Percentiles rank a stretch among this genome's conserved stretches.
These are phyloP conservation scores for Kwoniella dendrophila DNA, from an alignment of 768 basidiomycete genomes.

Conservation along the genomic window DNA sequence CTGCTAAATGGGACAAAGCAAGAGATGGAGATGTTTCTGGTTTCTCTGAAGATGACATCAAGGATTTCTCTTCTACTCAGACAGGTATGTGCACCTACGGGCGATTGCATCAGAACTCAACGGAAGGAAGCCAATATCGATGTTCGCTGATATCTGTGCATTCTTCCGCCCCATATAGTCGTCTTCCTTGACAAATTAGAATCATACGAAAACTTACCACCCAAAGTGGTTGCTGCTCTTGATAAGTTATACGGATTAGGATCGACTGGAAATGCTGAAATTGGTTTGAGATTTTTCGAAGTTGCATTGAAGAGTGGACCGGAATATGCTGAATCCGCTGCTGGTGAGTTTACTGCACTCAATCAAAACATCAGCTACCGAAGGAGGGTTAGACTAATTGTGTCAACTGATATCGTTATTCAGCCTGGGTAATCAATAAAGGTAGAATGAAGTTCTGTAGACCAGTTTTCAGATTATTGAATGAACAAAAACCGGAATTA, in stretches of 20 bases:
- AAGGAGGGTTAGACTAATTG: not conserved
- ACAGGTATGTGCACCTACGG: slow-evolving; percentile 62
- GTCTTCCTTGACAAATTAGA: slow-evolving; percentile 82
- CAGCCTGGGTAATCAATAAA: slow-evolving; percentile 53
- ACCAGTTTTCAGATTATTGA: slow-evolving; percentile 53
- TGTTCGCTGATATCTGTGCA: not conserved
- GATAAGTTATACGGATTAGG: slow-evolving; percentile 62
- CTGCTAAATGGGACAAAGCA: slow-evolving; percentile 71
- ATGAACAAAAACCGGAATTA: slow-evolving; percentile 51
- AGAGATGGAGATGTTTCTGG: slow-evolving; percentile 60
- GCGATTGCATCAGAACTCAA: not conserved
- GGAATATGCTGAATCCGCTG: slow-evolving; percentile 53
- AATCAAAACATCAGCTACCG: not conserved
- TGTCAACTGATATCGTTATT: not conserved
- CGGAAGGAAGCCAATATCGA: not conserved
- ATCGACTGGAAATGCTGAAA: slow-evolving; percentile 71
- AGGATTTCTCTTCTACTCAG: slow-evolving; percentile 72
- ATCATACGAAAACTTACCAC: slow-evolving; percentile 66
- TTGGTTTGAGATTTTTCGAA: slow-evolving; percentile 76
- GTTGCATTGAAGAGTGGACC: slow-evolving; percentile 62
- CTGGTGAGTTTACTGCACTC: slow-evolving; percentile 34
- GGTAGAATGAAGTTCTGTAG: slow-evolving; percentile 57
- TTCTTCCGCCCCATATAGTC: slow-evolving; percentile 61
- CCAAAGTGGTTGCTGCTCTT: slow-evolving; percentile 65
- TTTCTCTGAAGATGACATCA: slow-evolving; percentile 68